Base-by-base conservation (phyloP, 306 rosid genomes). In the Sindora glabra region DNA sequence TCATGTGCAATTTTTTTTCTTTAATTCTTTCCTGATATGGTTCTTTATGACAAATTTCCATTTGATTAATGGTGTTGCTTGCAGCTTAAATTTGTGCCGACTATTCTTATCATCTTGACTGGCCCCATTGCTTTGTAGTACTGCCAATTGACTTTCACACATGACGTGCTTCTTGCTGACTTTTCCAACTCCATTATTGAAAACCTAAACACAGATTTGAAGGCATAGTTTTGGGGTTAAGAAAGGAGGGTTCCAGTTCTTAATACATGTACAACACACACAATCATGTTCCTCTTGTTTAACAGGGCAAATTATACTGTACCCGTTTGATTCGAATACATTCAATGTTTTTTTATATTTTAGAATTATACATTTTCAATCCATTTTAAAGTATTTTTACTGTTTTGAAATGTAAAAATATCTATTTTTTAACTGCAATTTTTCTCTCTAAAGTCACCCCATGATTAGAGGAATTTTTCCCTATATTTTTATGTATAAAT, bases 201-300 rank as follows among this genome's bases (percentile, higher is more conserved):
- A 62, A 59, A 59, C 54, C 42, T 56, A 74, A 23, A 41, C 73
- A 50, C 52, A 64, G 48, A 71, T 78, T 74, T 72, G 51, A 3
- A 72, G 83, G 71, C 96, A 77, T 74, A 50, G 75, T 76, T 80
- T 76, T 52, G 67, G 88, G 86, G 56, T 55, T 68, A 84, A 79
- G 86, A 64, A 69, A 81, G 67, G 67, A 56, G 71, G 5, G 66
- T 50, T 77, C 84, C 71, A 53, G 63, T 55, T 70, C 63, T 68
- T 30, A 26, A 60, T 56, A 63, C 57, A 40, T 49, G 61, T 62
- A 45, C 32, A 52, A 64, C 52, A 64, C n/a, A 60, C 71, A 55
- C 69, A 69, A 71, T 70, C 71, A 46, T 50, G 48, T 54, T 38
- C 59, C 65, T 53, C 29, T n/a, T n/a, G n/a, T n/a, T n/a, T n/a